Base-by-base conservation (phyloP, 768 basidiomycete genomes). In the Chalciporus piperatus region DNA sequence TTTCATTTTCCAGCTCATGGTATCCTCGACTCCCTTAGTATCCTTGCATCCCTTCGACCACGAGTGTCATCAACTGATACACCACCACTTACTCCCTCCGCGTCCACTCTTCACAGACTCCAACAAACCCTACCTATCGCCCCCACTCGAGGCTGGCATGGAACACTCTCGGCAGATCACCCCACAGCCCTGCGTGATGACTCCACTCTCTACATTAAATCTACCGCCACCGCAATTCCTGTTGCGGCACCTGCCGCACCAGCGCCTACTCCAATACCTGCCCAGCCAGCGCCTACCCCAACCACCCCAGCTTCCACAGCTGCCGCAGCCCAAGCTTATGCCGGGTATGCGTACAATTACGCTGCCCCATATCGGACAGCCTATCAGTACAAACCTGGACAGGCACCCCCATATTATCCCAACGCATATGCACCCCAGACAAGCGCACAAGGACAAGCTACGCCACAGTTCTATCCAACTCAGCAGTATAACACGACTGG, bases 1-100 rank as follows among this genome's bases (percentile, higher is more conserved):
- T 41, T 4, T 59, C 48, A 52, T n/a, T 30, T 55, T 52, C 35
- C 63, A 92, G 91, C 90, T 19, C 82, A 86, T 65, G 76, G 81
- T 48, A 89, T 92, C 50, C 61, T 85, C 48, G 77, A 86, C 49
- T 89, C 90, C 11, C 74, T 93, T 48, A 74, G 77, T 3, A 56
- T 87, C 17, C 75, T 93, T 35, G 71, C 84, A 1, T 86, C 87
- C 5, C 72, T 93, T 45, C 81, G 89, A 49, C 90, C 90, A 27
- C 80, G 87, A 47, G 72, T 66, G 22, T 70, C 76, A 17, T 69
- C 70, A 43, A 72, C 74, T 41, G 64, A 66, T 45, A 55, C 72
- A 22, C 61, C 71, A 1, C 74, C 83, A 1, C 72, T 93, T 30
- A 60, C 83, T 9, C 91, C 90, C 3, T 76, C 88, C 0, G 67